Evolutionary conservation across 1,139 yeast species (phyloP).

Genomic region (Wickerhamiella pararugosa): DNA sequence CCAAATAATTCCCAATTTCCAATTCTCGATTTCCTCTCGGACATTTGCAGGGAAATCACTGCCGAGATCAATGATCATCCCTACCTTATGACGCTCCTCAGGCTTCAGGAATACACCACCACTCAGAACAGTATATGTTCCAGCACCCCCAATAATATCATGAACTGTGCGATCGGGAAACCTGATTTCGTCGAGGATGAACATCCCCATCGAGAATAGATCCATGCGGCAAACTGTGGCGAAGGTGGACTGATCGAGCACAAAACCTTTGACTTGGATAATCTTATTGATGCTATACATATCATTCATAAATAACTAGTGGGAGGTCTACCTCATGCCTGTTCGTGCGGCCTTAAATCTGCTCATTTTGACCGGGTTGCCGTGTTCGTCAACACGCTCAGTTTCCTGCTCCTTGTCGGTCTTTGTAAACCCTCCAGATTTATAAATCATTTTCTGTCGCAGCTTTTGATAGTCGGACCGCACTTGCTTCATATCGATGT

Average conservation of each 20-base stretch:
- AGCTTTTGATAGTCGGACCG: slow-evolving; percentile 35
- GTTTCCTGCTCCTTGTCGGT: slow-evolving; percentile 39
- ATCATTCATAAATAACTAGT: neutral
- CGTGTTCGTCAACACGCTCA: slow-evolving; percentile 60
- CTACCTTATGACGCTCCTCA: slow-evolving; percentile 27
- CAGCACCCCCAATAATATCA: slow-evolving; percentile 79
- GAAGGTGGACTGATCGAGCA: neutral
- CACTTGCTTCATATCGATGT: slow-evolving; percentile 3
- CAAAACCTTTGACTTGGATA: neutral
- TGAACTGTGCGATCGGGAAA: slow-evolving; percentile 34
- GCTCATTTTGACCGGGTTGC: slow-evolving; percentile 45
- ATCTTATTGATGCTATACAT: neutral
- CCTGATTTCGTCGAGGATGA: slow-evolving; percentile 79
- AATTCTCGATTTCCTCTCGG: slow-evolving; percentile 33
- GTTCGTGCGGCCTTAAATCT: slow-evolving; percentile 47
- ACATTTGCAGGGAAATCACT: slow-evolving; percentile 49
- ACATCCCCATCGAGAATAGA: slow-evolving; percentile 55
- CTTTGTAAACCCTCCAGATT: slow-evolving; percentile 34
- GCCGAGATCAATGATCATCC: slow-evolving; percentile 72
- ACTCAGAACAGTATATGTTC: slow-evolving; percentile 70
- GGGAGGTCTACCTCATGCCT: neutral
- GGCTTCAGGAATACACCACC: slow-evolving; percentile 39
- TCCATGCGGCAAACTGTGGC: slow-evolving; percentile 1
- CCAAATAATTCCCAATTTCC: slow-evolving; percentile 49
- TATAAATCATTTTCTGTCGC: slow-evolving; percentile 37